These are phyloP conservation scores for Pyrenophora graminea DNA, from an alignment of 2,329 filamentous ascomycete genomes.

Conservation along the genomic window DNA sequence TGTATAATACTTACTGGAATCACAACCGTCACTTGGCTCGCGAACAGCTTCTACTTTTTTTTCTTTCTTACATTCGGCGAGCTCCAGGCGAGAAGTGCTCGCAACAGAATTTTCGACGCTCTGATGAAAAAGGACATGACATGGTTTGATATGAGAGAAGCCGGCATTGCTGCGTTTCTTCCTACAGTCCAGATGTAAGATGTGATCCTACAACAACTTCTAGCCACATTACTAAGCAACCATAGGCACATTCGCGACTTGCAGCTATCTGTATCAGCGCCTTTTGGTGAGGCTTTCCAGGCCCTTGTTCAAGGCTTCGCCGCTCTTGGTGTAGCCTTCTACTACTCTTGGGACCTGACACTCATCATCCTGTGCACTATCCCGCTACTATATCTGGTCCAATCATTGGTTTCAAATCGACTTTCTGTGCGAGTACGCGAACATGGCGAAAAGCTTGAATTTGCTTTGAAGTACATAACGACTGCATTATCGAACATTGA, in stretches of 20 bases:
- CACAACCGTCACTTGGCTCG: conserved; percentile 67
- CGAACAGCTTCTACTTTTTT: conserved; percentile 68
- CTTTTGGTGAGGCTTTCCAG: conserved; percentile 71
- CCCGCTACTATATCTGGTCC: conserved; percentile 66
- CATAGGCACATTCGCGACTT: conserved; percentile 80
- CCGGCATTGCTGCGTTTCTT: conserved; percentile 73
- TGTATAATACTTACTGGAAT: conserved; percentile 67
- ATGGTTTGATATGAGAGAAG: conserved; percentile 78
- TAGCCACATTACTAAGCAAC: neutral
- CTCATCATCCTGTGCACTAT: conserved; percentile 75
- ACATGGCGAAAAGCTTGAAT: conserved; percentile 69
- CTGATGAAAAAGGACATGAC: conserved; percentile 73
- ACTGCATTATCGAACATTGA: conserved; percentile 77
- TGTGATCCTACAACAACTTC: conserved; percentile 6
- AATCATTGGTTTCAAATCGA: conserved; percentile 63
- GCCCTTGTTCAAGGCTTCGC: conserved; percentile 67
- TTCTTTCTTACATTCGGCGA: conserved; percentile 81
- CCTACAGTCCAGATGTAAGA: conserved; percentile 73
- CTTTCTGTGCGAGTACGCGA: conserved; percentile 68
- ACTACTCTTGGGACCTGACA: conserved; percentile 82
- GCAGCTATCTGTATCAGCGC: conserved; percentile 77
- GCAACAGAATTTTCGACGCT: conserved; percentile 67
- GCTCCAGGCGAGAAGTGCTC: conserved; percentile 70
- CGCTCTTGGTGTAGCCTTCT: conserved; percentile 73
- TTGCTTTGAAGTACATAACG: conserved; percentile 72